These are phyloP conservation scores for Adansonia grandidieri DNA, from an alignment of 441 rosid genomes.

Conservation along the genomic window DNA sequence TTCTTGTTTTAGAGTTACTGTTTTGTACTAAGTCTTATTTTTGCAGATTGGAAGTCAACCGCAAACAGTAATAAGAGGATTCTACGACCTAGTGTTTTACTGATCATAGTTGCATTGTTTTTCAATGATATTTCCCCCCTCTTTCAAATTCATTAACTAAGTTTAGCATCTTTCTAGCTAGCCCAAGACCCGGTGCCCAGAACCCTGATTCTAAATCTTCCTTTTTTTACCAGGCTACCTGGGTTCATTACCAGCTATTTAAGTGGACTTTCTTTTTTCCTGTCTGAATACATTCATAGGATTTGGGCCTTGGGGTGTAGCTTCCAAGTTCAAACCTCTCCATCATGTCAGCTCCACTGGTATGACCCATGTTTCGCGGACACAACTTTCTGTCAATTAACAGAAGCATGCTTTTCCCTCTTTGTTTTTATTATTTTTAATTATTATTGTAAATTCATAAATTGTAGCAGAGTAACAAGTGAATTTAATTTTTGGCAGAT, in stretches of 20 bases:
- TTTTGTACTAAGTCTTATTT: not conserved
- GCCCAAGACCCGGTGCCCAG: not conserved
- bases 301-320: not conserved
- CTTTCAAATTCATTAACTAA: not conserved
- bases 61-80: not conserved
- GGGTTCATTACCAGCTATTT: too few relatives aligned
- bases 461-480: too few relatives aligned
- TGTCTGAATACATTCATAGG: not conserved
- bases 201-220: not conserved
- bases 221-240: not conserved
- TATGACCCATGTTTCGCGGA: not conserved
- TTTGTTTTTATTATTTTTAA: too few relatives aligned
- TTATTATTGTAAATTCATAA: too few relatives aligned
- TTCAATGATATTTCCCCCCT: not conserved
- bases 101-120: not conserved
- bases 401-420: not conserved
- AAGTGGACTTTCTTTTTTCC: not conserved
- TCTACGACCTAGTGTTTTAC: not conserved
- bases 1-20: not conserved
- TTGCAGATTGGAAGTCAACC: not conserved
- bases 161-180: slow-evolving; percentile 6
- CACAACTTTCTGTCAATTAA: not conserved
- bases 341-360: not conserved
- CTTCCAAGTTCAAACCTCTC: too few relatives aligned
- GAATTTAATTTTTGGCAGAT: not conserved